Evolutionary conservation across 2,329 filamentous ascomycete species (phyloP).

Genomic region (Claviceps fusiformis): DNA sequence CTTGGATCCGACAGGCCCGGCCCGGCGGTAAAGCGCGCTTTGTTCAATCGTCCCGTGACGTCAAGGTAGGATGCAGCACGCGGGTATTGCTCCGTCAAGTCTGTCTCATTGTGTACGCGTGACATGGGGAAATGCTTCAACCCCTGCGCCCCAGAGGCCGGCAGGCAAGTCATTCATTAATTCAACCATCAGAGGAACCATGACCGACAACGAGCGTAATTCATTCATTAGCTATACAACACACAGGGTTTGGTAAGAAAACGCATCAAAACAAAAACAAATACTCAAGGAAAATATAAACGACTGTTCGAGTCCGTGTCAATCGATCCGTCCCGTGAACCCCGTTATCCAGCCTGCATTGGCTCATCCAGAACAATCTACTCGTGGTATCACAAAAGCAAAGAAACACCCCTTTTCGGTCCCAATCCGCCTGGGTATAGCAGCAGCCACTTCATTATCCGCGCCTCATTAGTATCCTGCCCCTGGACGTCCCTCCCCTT

Average conservation of each 20-base stretch:
- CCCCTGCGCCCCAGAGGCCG: no score
- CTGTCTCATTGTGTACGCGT: no score
- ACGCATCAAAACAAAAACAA: neutral
- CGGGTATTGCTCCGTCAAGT: no score
- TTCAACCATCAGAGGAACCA: no score
- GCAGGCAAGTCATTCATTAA: no score
- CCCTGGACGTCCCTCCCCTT: neutral
- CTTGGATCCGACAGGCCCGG: no score
- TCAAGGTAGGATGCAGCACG: no score
- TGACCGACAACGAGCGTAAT: neutral
- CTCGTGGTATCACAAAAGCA: conserved; percentile 2
- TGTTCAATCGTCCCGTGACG: no score
- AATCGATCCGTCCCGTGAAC: neutral
- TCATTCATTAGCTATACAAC: neutral
- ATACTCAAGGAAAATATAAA: neutral
- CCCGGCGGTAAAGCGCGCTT: no score
- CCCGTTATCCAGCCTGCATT: neutral
- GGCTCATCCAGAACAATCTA: neutral
- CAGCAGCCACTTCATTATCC: neutral
- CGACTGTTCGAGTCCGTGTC: neutral
- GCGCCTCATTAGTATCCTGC: neutral
- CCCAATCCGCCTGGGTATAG: no score
- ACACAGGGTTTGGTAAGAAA: neutral
- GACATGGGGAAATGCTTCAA: no score
- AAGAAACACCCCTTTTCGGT: no score